Evolutionary conservation across 306 rosid genomes (phyloP).

Genomic region (Hippophae tibetana): DNA sequence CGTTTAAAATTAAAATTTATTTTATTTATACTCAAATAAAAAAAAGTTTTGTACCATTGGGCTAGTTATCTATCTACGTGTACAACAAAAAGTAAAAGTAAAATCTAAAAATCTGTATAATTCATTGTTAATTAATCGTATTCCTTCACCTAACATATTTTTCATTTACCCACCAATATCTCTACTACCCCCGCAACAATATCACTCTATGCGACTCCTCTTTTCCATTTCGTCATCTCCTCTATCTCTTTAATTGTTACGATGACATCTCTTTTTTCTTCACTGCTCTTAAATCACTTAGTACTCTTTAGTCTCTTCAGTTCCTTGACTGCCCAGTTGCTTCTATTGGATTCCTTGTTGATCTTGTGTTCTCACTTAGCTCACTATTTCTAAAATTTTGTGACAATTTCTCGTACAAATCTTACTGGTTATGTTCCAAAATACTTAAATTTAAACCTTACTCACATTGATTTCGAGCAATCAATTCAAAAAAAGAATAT

Average conservation of each 20-base stretch:
- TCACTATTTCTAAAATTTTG: no score
- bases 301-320: slow-evolving; percentile 51
- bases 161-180: no score
- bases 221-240: slow-evolving; percentile 76
- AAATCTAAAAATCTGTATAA: no score
- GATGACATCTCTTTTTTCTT: slow-evolving; percentile 64
- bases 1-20: no score
- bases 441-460: slow-evolving; percentile 48
- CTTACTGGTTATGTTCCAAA: slow-evolving; percentile 64
- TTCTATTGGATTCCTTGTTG: no score
- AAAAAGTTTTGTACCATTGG: no score
- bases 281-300: slow-evolving; percentile 88
- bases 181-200: slow-evolving; percentile 25
- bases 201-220: slow-evolving; percentile 58
- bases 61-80: no score
- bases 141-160: no score
- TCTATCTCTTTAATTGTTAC: slow-evolving; percentile 61
- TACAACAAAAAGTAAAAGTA: no score
- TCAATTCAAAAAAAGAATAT: slow-evolving; percentile 48
- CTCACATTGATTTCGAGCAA: slow-evolving; percentile 77
- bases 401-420: slow-evolving; percentile 63
- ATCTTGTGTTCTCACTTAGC: no score
- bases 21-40: no score
- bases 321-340: slow-evolving; percentile 74
- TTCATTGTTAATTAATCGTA: no score